Evolutionary conservation across 306 rosid genomes (phyloP).

Genomic region (Quercus mongolica): DNA sequence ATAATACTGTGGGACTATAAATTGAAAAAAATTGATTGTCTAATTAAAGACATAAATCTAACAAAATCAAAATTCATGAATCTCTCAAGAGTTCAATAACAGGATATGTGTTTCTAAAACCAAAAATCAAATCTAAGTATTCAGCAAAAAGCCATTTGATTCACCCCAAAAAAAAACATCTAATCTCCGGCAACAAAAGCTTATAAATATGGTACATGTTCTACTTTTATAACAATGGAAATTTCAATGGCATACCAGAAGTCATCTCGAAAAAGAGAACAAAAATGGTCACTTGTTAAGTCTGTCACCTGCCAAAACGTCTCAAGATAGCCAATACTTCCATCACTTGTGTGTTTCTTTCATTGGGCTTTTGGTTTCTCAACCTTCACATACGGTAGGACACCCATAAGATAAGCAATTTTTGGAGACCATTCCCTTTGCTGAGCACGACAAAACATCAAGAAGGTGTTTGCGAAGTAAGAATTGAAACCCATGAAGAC

Average conservation of each 20-base stretch:
- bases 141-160: background rate
- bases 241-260: background rate
- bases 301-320: slow-evolving; percentile 23
- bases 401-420: slow-evolving; percentile 51
- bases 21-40: background rate
- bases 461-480: slow-evolving; percentile 76
- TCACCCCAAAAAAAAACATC: background rate
- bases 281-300: slow-evolving; percentile 14
- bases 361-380: slow-evolving; percentile 66
- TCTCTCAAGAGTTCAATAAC: background rate
- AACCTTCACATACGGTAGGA: slow-evolving; percentile 75
- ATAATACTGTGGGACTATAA: background rate
- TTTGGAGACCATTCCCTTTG: slow-evolving; percentile 73
- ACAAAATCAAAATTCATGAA: background rate
- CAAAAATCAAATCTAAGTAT: background rate
- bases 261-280: slow-evolving; percentile 28
- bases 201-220: slow-evolving; percentile 42
- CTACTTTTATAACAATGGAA: slow-evolving; percentile 32
- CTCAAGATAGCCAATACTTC: slow-evolving; percentile 23
- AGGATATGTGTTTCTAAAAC: background rate
- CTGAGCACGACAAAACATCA: slow-evolving; percentile 92
- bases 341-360: slow-evolving; percentile 28
- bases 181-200: background rate
- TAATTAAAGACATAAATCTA: background rate
- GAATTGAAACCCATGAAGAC: slow-evolving; percentile 69